A percentile compares a stretch with the other conserved stretches of the same genome.
These are phyloP conservation scores for Kandelia obovata DNA, from an alignment of 345 rosid genomes.

Conservation along the genomic window DNA sequence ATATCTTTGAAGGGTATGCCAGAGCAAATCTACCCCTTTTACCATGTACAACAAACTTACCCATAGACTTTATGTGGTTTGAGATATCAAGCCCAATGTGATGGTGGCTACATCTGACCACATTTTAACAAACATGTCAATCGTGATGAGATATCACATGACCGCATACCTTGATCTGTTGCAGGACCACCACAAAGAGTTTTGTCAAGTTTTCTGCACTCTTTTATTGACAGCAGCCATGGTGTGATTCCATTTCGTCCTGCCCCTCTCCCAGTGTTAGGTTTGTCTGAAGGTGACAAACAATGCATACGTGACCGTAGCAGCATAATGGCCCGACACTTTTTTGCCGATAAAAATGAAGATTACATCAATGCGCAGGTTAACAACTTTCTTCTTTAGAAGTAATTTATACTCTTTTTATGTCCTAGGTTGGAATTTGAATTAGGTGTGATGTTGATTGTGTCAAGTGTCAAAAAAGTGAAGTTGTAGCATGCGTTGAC, in stretches of 20 bases:
- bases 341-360: slow-evolving; percentile 86
- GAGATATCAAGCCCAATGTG: not conserved
- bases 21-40: not conserved
- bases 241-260: slow-evolving; percentile 85
- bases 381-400: slow-evolving; percentile 9
- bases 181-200: slow-evolving; percentile 96
- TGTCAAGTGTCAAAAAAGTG: not conserved
- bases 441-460: not conserved
- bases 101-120: not conserved
- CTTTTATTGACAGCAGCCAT: slow-evolving; percentile 90
- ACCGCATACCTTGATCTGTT: not conserved
- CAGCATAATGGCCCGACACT: slow-evolving; percentile 94
- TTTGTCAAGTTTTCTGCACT: slow-evolving; percentile 76
- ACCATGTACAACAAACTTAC: not conserved
- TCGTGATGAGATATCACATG: not conserved
- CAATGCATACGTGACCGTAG: slow-evolving; percentile 99
- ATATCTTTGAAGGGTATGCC: not conserved
- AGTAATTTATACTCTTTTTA: slow-evolving; percentile 10
- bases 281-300: slow-evolving; percentile 88
- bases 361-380: slow-evolving; percentile 95
- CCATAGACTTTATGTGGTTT: not conserved
- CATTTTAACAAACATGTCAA: not conserved
- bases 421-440: not conserved
- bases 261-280: slow-evolving; percentile 70
- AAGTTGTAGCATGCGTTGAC: not conserved